phyloP scores from a whole-genome alignment of 202 grass and related monocot genomes.

The Cymbopogon flexuosus region DNA sequence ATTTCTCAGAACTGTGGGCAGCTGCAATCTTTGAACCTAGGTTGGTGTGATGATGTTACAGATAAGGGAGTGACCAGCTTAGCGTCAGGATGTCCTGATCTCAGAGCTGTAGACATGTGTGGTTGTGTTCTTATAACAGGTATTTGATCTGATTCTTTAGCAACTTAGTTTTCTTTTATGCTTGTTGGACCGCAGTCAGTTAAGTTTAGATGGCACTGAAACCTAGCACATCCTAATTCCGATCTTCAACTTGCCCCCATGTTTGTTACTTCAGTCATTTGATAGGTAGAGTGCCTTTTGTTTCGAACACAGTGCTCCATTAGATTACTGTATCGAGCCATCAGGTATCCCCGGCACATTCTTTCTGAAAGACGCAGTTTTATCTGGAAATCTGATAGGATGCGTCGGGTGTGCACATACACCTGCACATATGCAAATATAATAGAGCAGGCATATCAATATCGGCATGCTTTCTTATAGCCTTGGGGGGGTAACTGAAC shows the following conservation, averaged over 20 bases:
- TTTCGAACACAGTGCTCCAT: not conserved
- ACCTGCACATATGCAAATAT: not conserved
- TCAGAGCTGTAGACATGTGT: slow-evolving; percentile 76
- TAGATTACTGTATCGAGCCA: not conserved
- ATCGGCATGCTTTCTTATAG: not conserved
- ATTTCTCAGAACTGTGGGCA: slow-evolving; percentile 60
- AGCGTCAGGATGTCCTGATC: slow-evolving; percentile 81
- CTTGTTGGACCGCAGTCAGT: not conserved
- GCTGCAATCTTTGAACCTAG: slow-evolving; percentile 71
- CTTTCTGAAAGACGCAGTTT: not conserved
- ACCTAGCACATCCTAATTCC: too few relatives aligned
- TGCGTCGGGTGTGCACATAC: not conserved
- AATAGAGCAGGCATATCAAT: not conserved
- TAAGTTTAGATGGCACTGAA: not conserved
- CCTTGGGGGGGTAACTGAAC: not conserved
- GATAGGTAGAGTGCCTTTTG: not conserved
- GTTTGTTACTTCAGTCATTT: not conserved
- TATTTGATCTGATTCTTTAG: slow-evolving; percentile 22
- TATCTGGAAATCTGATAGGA: not conserved
- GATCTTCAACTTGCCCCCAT: not conserved
- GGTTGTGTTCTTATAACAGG: slow-evolving; percentile 94
- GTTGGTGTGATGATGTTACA: slow-evolving; percentile 76
- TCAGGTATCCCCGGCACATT: not conserved
- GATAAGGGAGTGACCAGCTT: slow-evolving; percentile 78
- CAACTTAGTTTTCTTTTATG: not conserved